Percentiles rank a stretch among this genome's conserved stretches.
phyloP scores from a whole-genome alignment of 352 stramenopile species.

The Globisporangium splendens region DNA sequence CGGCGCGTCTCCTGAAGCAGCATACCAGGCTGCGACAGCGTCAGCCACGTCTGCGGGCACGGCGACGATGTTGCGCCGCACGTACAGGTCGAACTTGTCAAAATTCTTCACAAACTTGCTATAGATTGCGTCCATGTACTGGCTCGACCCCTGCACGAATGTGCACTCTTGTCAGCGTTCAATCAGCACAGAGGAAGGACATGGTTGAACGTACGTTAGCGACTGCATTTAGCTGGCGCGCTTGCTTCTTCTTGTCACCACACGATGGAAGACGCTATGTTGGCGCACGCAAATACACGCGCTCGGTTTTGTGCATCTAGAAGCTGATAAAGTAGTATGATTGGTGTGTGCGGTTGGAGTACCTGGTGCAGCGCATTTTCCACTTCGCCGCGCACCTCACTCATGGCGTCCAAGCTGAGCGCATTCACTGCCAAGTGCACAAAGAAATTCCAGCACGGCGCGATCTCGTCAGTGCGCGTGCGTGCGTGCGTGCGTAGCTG shows the following conservation, averaged over 20 bases:
- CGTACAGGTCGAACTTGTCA: constrained; percentile 81
- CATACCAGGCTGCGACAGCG: constrained; percentile 36
- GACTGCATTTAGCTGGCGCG: constrained; percentile 53
- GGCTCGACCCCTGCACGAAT: constrained; percentile 32
- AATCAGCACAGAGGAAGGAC: too few relatives aligned
- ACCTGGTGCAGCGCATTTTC: constrained; percentile 72
- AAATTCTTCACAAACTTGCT: constrained; percentile 77
- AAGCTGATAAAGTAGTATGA: too few relatives aligned
- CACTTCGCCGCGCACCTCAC: constrained; percentile 54
- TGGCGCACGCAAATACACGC: too few relatives aligned
- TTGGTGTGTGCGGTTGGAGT: too few relatives aligned
- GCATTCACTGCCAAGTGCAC: constrained; percentile 27
- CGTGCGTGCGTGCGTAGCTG: too few relatives aligned
- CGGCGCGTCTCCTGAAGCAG: constrained; percentile 19
- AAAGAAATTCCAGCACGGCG: too few relatives aligned
- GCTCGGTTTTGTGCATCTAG: too few relatives aligned
- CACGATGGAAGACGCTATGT: constrained; percentile 10
- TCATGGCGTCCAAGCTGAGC: constrained; percentile 42
- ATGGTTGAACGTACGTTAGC: constrained; percentile 34
- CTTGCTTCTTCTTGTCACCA: constrained; percentile 61
- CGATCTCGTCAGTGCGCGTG: too few relatives aligned
- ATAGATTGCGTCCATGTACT: constrained; percentile 63
- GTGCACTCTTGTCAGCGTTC: too few relatives aligned
- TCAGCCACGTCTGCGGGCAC: constrained; percentile 43
- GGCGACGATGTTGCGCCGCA: constrained; percentile 70